Percentiles rank a stretch among this genome's conserved stretches.
These are phyloP conservation scores for Sechiopsis laciniata DNA, from an alignment of 306 rosid species.

Conservation along the genomic window DNA sequence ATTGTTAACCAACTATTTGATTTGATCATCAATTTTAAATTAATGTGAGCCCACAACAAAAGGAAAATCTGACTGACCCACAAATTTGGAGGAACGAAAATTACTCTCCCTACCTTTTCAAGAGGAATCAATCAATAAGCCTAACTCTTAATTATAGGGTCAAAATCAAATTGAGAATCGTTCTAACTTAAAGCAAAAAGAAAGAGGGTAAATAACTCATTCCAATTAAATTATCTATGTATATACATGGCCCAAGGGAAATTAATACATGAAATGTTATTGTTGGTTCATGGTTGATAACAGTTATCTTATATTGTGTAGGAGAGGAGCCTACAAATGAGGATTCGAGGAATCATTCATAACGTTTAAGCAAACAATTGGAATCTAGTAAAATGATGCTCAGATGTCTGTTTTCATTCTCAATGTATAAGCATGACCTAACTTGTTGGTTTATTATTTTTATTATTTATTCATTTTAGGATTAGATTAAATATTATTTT, in stretches of 20 bases:
- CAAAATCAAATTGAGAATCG: neutral
- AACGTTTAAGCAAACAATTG: neutral
- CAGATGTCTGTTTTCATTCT: neutral
- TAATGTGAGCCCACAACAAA: too few species aligned
- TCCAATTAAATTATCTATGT: neutral
- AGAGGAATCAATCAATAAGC: neutral
- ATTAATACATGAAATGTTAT: neutral
- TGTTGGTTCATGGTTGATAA: too few species aligned
- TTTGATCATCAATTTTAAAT: neutral
- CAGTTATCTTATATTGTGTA: neutral
- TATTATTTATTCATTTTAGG: too few species aligned
- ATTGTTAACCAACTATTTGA: neutral
- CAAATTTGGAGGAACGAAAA: too few species aligned
- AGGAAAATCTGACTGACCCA: too few species aligned
- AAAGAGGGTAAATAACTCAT: neutral
- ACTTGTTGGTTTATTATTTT: too few species aligned
- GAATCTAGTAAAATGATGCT: slow-evolving; percentile 11
- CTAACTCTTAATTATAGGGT: neutral
- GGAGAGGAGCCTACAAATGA: neutral
- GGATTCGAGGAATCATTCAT: neutral
- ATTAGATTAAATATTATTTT: too few species aligned
- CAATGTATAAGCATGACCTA: neutral
- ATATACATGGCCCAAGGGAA: slow-evolving; percentile 12
- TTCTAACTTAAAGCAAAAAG: slow-evolving; percentile 5
- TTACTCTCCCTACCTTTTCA: neutral